Conservation (phyloP, 73 alveolate species). For the Tetrahymena elliotti region DNA sequence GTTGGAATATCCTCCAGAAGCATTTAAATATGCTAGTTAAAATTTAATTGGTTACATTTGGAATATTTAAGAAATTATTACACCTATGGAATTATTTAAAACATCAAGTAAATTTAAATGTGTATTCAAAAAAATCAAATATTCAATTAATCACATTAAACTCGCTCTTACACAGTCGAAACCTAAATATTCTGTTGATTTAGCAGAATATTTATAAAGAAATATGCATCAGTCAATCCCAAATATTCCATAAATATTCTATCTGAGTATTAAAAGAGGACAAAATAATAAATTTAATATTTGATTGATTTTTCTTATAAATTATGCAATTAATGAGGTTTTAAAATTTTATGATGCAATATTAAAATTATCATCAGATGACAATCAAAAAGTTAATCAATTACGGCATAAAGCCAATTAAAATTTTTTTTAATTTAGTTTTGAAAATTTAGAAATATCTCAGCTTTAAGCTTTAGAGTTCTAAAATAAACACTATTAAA, state of each 20-base stretch:
- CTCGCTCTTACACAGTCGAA: neutral
- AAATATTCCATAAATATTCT: too few relatives aligned
- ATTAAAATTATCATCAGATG: neutral
- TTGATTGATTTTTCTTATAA: neutral
- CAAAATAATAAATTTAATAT: too few relatives aligned
- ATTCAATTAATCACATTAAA: too few relatives aligned
- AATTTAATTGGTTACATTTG: neutral
- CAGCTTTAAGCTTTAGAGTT: neutral
- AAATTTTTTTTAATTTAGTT: too few relatives aligned
- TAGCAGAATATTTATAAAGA: neutral
- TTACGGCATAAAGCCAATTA: neutral
- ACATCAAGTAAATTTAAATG: too few relatives aligned
- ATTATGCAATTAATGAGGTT: neutral
- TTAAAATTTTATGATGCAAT: neutral
- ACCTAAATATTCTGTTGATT: neutral
- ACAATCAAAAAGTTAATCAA: neutral
- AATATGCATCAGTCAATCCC: too few relatives aligned
- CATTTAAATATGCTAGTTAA: too few relatives aligned
- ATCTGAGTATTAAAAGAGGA: neutral
- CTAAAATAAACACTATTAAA: too few relatives aligned
- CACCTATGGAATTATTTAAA: neutral
- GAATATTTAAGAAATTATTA: too few relatives aligned
- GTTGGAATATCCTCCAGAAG: too few relatives aligned
- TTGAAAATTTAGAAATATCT: neutral
- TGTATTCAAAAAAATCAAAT: too few relatives aligned